Evolutionary conservation across 1,139 yeast genomes (phyloP).

Genomic region (Taphrina deformans): DNA sequence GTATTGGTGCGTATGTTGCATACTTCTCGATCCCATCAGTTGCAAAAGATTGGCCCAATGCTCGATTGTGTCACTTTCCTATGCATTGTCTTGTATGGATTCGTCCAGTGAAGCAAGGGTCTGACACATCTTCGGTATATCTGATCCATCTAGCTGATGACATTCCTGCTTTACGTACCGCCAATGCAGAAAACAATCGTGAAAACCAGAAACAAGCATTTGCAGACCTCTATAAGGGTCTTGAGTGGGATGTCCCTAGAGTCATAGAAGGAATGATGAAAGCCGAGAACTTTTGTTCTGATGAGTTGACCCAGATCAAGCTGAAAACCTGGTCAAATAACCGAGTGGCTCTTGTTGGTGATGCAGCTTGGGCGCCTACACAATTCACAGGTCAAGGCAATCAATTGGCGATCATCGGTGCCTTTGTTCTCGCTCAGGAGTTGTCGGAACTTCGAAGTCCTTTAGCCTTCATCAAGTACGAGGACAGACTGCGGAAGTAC

Average conservation of each 20-base stretch:
- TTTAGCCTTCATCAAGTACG: neutral
- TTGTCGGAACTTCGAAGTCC: neutral
- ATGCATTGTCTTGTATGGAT: neutral
- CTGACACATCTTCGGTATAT: neutral
- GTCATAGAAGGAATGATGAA: neutral
- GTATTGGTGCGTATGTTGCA: neutral
- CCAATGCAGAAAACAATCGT: neutral
- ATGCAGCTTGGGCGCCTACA: conserved; percentile 2
- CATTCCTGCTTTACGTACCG: neutral
- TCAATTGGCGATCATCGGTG: neutral
- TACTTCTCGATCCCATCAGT: neutral
- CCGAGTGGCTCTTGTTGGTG: conserved; percentile 1
- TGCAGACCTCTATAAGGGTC: neutral
- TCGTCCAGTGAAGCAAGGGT: neutral
- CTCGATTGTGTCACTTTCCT: neutral
- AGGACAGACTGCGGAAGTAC: neutral
- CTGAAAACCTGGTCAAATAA: neutral
- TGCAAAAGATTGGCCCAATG: neutral
- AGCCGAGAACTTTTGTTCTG: conserved; percentile 2
- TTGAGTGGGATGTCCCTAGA: neutral
- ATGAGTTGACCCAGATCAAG: neutral
- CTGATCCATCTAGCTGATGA: neutral
- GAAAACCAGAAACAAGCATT: conserved; percentile 1
- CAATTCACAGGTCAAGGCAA: conserved; percentile 7
- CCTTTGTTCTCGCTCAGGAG: neutral